phyloP scores from a whole-genome alignment of 2,329 filamentous ascomycete species.

The Aureobasidium sp. region DNA sequence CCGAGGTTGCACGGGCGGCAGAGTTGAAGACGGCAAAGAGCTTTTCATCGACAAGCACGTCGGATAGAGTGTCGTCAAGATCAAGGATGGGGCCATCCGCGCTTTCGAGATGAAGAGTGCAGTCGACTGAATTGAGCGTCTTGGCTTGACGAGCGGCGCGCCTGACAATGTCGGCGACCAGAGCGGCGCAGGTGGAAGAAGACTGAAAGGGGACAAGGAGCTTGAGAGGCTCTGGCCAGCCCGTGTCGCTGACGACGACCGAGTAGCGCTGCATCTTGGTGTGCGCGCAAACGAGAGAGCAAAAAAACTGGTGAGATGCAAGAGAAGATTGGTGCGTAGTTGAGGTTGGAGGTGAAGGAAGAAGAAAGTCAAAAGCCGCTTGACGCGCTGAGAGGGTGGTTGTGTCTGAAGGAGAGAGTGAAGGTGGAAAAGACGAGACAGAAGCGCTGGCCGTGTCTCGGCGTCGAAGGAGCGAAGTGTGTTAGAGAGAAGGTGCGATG shows the following conservation, averaged over 20 bases:
- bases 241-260: slow-evolving; percentile 19
- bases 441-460: neutral
- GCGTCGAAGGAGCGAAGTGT: neutral
- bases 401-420: neutral
- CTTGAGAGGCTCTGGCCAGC: slow-evolving; percentile 13
- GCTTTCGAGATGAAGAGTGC: too few relatives aligned
- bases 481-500: neutral
- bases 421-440: neutral
- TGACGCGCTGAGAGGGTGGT: neutral
- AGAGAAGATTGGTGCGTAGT: too few relatives aligned
- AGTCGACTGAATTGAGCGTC: slow-evolving; percentile 18
- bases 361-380: neutral
- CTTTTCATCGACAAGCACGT: slow-evolving; percentile 23
- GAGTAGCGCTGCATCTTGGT: slow-evolving; percentile 23
- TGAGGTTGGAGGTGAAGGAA: too few relatives aligned
- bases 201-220: slow-evolving; percentile 21
- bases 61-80: slow-evolving; percentile 23
- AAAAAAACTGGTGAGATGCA: too few relatives aligned
- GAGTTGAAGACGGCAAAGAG: slow-evolving; percentile 22
- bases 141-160: slow-evolving; percentile 19
- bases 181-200: slow-evolving; percentile 17
- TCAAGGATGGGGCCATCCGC: too few relatives aligned
- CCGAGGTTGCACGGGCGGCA: neutral
- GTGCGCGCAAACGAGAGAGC: neutral
- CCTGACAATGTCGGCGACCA: slow-evolving; percentile 21